A percentile compares a stretch with the other conserved stretches of the same genome.
These are phyloP conservation scores for Phytophthora multivora DNA, from an alignment of 352 stramenopile genomes.

Conservation along the genomic window DNA sequence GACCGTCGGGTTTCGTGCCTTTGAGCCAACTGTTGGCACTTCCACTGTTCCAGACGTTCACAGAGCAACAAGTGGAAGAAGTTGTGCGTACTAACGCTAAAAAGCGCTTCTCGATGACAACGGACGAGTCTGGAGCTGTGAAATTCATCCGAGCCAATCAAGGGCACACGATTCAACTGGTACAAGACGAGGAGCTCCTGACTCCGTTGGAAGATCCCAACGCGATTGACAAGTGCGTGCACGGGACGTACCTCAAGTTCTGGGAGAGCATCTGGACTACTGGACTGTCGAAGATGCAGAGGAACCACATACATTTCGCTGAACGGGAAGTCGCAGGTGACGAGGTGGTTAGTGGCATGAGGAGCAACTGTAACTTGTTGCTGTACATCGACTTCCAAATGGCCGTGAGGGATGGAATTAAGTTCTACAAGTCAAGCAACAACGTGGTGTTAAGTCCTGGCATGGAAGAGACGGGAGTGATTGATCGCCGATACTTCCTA, in stretches of 20 bases:
- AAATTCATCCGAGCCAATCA: conserved; percentile 86
- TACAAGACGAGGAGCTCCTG: conserved; percentile 77
- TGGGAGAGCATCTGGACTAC: conserved; percentile 68
- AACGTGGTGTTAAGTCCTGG: conserved; percentile 83
- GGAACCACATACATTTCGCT: conserved; percentile 90
- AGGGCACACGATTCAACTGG: conserved; percentile 69
- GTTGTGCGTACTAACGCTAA: conserved; percentile 74
- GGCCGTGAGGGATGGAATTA: conserved; percentile 71
- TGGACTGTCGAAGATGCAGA: conserved; percentile 77
- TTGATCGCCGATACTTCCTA: conserved; percentile 66
- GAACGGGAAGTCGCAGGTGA: conserved; percentile 49
- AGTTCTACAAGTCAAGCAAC: conserved; percentile 86
- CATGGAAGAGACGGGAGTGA: conserved; percentile 46
- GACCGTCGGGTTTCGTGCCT: conserved; percentile 67
- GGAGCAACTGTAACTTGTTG: conserved; percentile 69
- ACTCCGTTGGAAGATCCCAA: conserved; percentile 55
- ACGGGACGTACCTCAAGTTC: conserved; percentile 75
- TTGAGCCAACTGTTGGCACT: conserved; percentile 55
- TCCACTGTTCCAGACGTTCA: conserved; percentile 58
- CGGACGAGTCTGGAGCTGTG: conserved; percentile 37
- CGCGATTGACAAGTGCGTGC: conserved; percentile 63
- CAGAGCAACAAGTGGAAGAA: conserved; percentile 61
- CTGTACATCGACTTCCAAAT: conserved; percentile 70
- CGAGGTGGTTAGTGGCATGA: conserved; percentile 83
- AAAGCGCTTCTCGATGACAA: conserved; percentile 79